Base-by-base conservation (phyloP, 192 early-diverging fungal species). In the Coemansia asiatica region DNA sequence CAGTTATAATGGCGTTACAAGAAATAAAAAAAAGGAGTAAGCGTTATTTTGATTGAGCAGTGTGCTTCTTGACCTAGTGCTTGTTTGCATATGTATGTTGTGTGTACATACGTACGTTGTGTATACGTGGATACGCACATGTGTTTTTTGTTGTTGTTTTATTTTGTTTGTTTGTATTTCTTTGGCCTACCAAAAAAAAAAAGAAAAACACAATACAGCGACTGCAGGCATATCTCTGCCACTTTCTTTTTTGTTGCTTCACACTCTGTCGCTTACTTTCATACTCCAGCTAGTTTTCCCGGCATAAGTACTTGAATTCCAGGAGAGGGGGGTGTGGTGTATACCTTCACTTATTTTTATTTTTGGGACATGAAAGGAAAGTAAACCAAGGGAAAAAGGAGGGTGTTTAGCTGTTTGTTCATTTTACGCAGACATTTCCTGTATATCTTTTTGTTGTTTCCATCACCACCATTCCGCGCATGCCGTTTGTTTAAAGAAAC, bases 381-480 rank as follows among this genome's bases (percentile, higher is more conserved):
- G n/a, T n/a, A n/a, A 6, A 33, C 31, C 31, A 33, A 33, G 31
- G 31, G 8, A 33, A 33, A 33, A 33, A 33, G 8, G 31, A 8
- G 31, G 31, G 31, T 8, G 31, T 33, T 33, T 33, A 33, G 31
- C 8, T 33, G 15, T 44, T 9, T 44, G 8, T 44, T 44, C 15
- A 44, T 44, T 44, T 44, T 44, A 44, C 40, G 40, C 40, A 44
- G 40, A 44, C 40, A 44, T 44, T 13, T 44, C 40, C 40, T 44
- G 40, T 44, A 44, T 44, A 44, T 44, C 40, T 12, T 44, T n/a
- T 44, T 44, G 31, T 33, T 44, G 40, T 44, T 44, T 44, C 15
- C 8, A 44, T 44, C 40, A 44, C 40, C 40, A 8, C 8, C 40
- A 44, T 44, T 13, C 15, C 40, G 10, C 10, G 35, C 15, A 44